A percentile compares a stretch with the other conserved stretches of the same genome.
Conservation (phyloP, 345 rosid species). For the Kandelia obovata region DNA sequence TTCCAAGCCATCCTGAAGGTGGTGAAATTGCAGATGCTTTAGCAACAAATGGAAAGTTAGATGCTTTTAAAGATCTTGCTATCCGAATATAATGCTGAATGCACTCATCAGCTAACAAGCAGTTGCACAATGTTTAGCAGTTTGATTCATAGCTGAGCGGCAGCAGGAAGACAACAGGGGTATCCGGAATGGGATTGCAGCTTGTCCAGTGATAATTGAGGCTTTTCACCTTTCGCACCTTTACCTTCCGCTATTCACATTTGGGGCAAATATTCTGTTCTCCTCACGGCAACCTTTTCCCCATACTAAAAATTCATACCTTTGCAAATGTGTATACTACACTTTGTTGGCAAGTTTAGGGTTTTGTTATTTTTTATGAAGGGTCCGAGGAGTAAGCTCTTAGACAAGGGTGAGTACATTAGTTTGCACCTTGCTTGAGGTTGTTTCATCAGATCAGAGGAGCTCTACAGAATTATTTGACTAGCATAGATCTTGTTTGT, state of each 20-base stretch:
- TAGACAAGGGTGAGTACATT: conserved; percentile 24
- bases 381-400: conserved; percentile 27
- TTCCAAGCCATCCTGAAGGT: conserved; percentile 34
- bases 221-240: conserved; percentile 1
- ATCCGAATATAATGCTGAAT: conserved; percentile 14
- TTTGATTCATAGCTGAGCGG: conserved; percentile 15
- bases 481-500: conserved; percentile 14
- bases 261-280: conserved; percentile 11
- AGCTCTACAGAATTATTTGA: conserved; percentile 21
- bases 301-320: conserved; percentile 33
- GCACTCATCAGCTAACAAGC: conserved; percentile 12
- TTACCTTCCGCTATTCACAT: not conserved
- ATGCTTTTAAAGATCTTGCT: conserved; percentile 35
- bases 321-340: conserved; percentile 55
- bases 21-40: conserved; percentile 35
- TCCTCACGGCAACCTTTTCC: conserved; percentile 8
- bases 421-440: conserved; percentile 17
- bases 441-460: conserved; percentile 7
- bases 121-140: conserved; percentile 8
- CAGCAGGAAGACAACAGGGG: not conserved
- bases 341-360: conserved; percentile 18
- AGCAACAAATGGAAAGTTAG: conserved; percentile 70
- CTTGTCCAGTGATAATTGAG: conserved; percentile 1
- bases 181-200: conserved; percentile 11
- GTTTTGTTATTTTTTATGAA: conserved; percentile 18